Percentiles rank a stretch among this genome's conserved stretches.
phyloP scores from a whole-genome alignment of 1,284 basidiomycete species.

The Inonotus obliquus region DNA sequence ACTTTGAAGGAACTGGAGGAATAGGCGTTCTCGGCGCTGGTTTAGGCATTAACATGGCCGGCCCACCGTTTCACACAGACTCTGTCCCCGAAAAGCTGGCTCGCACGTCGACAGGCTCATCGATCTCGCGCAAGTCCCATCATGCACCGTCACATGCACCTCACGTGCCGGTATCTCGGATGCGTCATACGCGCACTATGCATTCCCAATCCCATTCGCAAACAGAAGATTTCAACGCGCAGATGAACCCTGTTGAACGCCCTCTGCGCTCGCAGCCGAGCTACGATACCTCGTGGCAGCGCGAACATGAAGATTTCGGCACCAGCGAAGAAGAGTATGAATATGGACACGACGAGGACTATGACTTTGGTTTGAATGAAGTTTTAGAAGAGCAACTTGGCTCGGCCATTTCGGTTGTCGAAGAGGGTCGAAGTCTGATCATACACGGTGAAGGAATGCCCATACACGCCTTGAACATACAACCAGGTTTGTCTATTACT shows the following conservation, averaged over 20 bases:
- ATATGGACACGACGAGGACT: constrained; percentile 46
- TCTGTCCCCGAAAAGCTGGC: constrained; percentile 55
- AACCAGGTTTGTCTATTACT: constrained; percentile 50
- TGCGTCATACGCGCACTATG: constrained; percentile 56
- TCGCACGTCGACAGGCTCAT: constrained; percentile 43
- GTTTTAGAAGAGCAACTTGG: constrained; percentile 64
- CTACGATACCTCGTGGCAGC: constrained; percentile 70
- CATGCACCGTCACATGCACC: constrained; percentile 19
- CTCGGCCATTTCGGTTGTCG: constrained; percentile 69
- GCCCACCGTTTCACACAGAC: constrained; percentile 57
- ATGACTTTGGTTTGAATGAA: constrained; percentile 38
- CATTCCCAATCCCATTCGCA: constrained; percentile 71
- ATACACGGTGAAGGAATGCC: constrained; percentile 63
- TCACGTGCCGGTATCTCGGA: constrained; percentile 44
- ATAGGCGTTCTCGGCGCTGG: constrained; percentile 28
- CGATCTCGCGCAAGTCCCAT: constrained; percentile 34
- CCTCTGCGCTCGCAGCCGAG: constrained; percentile 55
- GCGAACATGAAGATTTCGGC: constrained; percentile 67
- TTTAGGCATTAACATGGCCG: constrained; percentile 21
- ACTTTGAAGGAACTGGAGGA: constrained; percentile 24
- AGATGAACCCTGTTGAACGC: neutral
- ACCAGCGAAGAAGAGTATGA: constrained; percentile 72
- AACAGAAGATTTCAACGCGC: constrained; percentile 40
- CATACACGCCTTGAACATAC: constrained; percentile 56
- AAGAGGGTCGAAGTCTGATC: constrained; percentile 77